These are phyloP conservation scores for Umbilicus rupestris DNA, from an alignment of 164 flowering plant species.

Conservation along the genomic window DNA sequence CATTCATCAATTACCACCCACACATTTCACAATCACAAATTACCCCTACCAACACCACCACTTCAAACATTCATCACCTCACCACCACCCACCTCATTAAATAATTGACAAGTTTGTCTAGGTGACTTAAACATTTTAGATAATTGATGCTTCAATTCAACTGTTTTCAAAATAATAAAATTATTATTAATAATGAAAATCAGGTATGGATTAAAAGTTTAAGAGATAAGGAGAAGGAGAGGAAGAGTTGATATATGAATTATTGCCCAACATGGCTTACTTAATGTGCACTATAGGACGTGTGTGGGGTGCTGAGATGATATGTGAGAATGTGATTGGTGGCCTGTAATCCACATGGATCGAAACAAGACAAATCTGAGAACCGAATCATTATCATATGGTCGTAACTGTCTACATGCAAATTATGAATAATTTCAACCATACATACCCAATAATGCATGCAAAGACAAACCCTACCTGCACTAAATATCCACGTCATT, in stretches of 20 bases:
- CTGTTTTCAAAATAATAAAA: too few relatives aligned
- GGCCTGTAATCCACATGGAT: conserved; percentile 1
- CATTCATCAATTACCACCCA: too few relatives aligned
- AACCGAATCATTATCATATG: background rate
- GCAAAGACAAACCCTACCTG: background rate
- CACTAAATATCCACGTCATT: background rate
- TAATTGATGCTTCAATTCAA: too few relatives aligned
- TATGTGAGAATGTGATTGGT: background rate
- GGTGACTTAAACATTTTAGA: too few relatives aligned
- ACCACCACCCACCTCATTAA: too few relatives aligned
- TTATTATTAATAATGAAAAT: too few relatives aligned
- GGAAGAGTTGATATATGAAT: background rate
- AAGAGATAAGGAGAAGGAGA: too few relatives aligned
- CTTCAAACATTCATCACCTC: too few relatives aligned
- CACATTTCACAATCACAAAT: too few relatives aligned
- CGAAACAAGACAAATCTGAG: background rate
- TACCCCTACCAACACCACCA: too few relatives aligned
- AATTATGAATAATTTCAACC: background rate
- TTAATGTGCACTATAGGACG: background rate
- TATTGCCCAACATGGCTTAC: background rate
- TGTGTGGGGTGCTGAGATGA: background rate
- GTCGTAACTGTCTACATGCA: background rate
- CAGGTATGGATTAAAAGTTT: too few relatives aligned
- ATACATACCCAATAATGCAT: background rate
- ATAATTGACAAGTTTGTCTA: too few relatives aligned